A percentile compares a stretch with the other conserved stretches of the same genome.
phyloP scores from a whole-genome alignment of 805 yeast genomes.

The Nakazawaea anatomiae region DNA sequence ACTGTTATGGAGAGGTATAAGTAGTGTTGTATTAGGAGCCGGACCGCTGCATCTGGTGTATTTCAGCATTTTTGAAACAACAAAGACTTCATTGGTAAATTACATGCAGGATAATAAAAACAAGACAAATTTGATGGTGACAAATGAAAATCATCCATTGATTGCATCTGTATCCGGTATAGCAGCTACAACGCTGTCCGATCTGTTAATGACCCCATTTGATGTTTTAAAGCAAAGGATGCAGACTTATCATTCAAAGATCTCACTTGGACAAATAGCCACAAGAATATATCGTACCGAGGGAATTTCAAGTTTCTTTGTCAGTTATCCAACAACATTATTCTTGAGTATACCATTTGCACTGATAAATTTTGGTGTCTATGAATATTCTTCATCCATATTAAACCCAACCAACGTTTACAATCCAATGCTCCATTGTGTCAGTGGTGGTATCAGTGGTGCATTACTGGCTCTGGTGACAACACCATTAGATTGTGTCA shows the following conservation, averaged over 20 bases:
- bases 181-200: conserved; percentile 87
- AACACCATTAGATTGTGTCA: conserved; percentile 90
- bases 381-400: conserved; percentile 74
- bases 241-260: conserved; percentile 43
- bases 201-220: conserved; percentile 96
- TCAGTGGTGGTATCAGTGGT: conserved; percentile 91
- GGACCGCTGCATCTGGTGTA: conserved; percentile 99
- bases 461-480: conserved; percentile 93
- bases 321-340: conserved; percentile 91
- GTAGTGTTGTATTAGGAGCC: conserved; percentile 91
- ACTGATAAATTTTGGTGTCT: conserved; percentile 87
- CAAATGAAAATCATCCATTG: conserved; percentile 68
- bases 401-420: conserved; percentile 74
- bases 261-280: conserved; percentile 15
- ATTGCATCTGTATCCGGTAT: conserved; percentile 87
- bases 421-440: conserved; percentile 88
- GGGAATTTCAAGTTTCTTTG: conserved; percentile 77
- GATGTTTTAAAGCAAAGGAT: conserved; percentile 93
- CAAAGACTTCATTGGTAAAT: conserved; percentile 52
- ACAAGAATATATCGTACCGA: conserved; percentile 46
- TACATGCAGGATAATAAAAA: conserved; percentile 19
- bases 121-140: conserved; percentile 33
- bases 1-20: conserved; percentile 90
- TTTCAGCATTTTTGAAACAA: conserved; percentile 86
- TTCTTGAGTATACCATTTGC: conserved; percentile 93